Conservation (phyloP, 179 eudicot genomes). For the Gypsophila paniculata region DNA sequence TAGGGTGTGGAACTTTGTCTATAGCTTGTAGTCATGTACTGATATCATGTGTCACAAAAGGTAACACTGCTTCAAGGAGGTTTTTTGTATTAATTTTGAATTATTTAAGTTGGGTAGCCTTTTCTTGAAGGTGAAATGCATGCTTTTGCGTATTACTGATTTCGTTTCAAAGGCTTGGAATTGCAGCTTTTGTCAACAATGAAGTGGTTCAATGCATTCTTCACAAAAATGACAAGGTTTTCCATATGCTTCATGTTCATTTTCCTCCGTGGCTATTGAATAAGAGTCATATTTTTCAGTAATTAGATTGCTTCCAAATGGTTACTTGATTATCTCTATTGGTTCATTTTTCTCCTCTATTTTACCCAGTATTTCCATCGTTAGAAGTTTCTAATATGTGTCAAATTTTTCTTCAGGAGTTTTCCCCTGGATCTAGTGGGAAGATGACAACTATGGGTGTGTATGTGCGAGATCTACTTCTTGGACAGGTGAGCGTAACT, state of each 20-base stretch:
- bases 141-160: conserved; percentile 23
- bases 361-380: no score
- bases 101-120: conserved; percentile 15
- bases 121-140: conserved; percentile 21
- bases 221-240: conserved; percentile 31
- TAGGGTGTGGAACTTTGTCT: neutral
- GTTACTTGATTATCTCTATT: no score
- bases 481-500: conserved; percentile 75
- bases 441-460: conserved; percentile 95
- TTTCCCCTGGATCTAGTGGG: conserved; percentile 92
- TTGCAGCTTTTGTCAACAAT: conserved; percentile 33
- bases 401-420: conserved; percentile 49
- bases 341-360: no score
- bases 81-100: neutral
- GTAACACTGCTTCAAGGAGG: conserved; percentile 7
- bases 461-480: conserved; percentile 91
- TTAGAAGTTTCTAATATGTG: neutral
- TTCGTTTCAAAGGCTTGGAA: conserved; percentile 30
- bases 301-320: neutral
- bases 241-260: conserved; percentile 20
- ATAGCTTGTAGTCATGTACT: neutral
- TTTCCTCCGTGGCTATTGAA: neutral
- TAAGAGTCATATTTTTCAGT: neutral
- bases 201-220: conserved; percentile 33
- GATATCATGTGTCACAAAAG: neutral